Conservation (phyloP, 2,329 filamentous ascomycete species). For the Drechslerella stenobrocha region DNA sequence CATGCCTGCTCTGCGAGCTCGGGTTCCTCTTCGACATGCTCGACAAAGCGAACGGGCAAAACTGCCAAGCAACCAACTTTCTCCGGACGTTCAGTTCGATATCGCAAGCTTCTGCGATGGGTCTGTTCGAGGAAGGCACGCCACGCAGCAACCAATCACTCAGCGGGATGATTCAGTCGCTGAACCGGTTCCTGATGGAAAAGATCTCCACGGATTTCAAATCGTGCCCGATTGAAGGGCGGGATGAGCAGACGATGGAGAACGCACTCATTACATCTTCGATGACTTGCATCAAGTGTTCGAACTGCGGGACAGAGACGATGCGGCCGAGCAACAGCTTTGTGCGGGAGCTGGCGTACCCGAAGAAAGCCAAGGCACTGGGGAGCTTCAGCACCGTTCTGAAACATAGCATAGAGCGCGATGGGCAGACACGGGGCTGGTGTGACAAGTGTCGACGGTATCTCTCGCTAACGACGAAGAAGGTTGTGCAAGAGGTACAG, state of each 20-base stretch:
- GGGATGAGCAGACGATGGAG: slow-evolving; percentile 61
- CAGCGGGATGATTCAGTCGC: slow-evolving; percentile 78
- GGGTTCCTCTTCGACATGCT: slow-evolving; percentile 98
- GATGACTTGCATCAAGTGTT: slow-evolving; percentile 75
- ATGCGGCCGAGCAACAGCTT: slow-evolving; percentile 76
- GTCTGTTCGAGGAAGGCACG: slow-evolving; percentile 79
- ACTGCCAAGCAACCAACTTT: slow-evolving; percentile 94
- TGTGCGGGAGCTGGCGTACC: slow-evolving; percentile 85
- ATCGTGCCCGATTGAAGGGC: slow-evolving; percentile 70
- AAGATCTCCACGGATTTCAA: slow-evolving; percentile 77
- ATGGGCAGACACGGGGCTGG: slow-evolving; percentile 88
- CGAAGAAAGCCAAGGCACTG: slow-evolving; percentile 59
- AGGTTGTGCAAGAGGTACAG: slow-evolving; percentile 73
- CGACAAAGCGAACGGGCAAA: slow-evolving; percentile 88
- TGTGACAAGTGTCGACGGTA: slow-evolving; percentile 89
- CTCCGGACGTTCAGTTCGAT: slow-evolving; percentile 84
- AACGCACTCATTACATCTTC: slow-evolving; percentile 69
- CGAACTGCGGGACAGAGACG: slow-evolving; percentile 84
- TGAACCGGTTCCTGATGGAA: slow-evolving; percentile 82
- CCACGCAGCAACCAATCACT: slow-evolving; percentile 68
- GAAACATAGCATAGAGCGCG: slow-evolving; percentile 88
- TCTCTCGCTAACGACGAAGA: slow-evolving; percentile 80
- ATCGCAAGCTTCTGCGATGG: slow-evolving; percentile 74
- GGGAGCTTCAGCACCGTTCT: slow-evolving; percentile 83
- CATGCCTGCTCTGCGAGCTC: slow-evolving; percentile 87